These are phyloP conservation scores for Phytophthora ohioensis DNA, from an alignment of 352 stramenopile species.

Conservation along the genomic window DNA sequence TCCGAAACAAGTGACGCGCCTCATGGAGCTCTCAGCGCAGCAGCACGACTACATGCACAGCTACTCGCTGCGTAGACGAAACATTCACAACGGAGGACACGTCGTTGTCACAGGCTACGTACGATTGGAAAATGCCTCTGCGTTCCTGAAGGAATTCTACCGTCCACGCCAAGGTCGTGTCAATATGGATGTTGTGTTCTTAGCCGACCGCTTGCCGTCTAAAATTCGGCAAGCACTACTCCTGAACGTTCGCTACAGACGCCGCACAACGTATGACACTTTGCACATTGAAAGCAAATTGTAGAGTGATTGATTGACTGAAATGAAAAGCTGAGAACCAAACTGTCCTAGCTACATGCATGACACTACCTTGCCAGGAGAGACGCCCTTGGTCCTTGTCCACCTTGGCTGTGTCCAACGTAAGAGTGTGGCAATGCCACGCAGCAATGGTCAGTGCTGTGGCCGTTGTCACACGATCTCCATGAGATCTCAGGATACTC, in stretches of 20 bases:
- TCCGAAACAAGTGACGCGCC: background rate
- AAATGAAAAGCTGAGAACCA: too few species aligned
- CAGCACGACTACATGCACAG: slow-evolving; percentile 1
- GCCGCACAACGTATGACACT: background rate
- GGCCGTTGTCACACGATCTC: too few species aligned
- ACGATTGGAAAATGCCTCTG: background rate
- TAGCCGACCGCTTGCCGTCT: background rate
- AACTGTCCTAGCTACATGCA: background rate
- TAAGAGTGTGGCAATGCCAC: too few species aligned
- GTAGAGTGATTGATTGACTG: too few species aligned
- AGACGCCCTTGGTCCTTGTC: too few species aligned
- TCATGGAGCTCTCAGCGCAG: background rate
- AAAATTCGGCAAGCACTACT: background rate
- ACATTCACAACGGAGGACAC: background rate
- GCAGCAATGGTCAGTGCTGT: too few species aligned
- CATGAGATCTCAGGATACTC: too few species aligned
- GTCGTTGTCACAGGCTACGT: background rate
- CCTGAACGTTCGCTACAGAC: background rate
- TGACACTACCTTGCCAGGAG: too few species aligned
- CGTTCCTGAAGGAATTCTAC: background rate
- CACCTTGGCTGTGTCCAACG: too few species aligned
- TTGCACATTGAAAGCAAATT: too few species aligned
- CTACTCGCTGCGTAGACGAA: background rate
- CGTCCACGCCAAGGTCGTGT: background rate
- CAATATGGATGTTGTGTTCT: background rate